Percentiles rank a stretch among this genome's conserved stretches.
Conservation (phyloP, 2,329 filamentous ascomycete genomes). For the Pseudopithomyces chartarum region DNA sequence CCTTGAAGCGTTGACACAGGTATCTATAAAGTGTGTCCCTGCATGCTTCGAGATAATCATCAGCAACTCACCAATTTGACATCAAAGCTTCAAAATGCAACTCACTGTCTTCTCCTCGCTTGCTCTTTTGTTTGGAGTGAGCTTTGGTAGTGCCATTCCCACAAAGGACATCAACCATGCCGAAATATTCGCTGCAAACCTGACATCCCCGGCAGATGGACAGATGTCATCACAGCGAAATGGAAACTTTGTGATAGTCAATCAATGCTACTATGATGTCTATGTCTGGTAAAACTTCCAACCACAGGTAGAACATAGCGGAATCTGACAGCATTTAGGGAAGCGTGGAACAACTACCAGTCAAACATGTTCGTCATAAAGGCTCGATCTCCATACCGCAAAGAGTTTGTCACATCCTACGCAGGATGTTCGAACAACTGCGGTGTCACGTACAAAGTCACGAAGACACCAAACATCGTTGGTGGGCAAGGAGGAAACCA, state of each 20-base stretch:
- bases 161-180: conserved; percentile 6
- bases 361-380: not conserved
- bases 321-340: not conserved
- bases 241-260: conserved; percentile 10
- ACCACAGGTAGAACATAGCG: not conserved
- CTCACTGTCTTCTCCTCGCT: not conserved
- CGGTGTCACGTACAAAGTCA: conserved; percentile 17
- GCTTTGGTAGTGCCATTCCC: not conserved
- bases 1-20: too few relatives aligned
- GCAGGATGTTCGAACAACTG: conserved; percentile 10
- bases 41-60: too few relatives aligned
- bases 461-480: not conserved
- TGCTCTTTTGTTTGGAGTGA: not conserved
- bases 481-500: conserved; percentile 8
- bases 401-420: not conserved
- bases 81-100: not conserved
- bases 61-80: too few relatives aligned
- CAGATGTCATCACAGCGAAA: not conserved
- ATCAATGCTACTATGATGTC: conserved; percentile 16
- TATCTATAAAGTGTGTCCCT: too few relatives aligned
- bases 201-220: not conserved
- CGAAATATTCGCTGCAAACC: not conserved
- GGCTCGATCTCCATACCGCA: not conserved
- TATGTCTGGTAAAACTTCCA: conserved; percentile 10
- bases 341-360: not conserved